Percentiles rank a stretch among this genome's conserved stretches.
Conservation (phyloP, 2,329 filamentous ascomycete species). For the Penicillium verrucosum region DNA sequence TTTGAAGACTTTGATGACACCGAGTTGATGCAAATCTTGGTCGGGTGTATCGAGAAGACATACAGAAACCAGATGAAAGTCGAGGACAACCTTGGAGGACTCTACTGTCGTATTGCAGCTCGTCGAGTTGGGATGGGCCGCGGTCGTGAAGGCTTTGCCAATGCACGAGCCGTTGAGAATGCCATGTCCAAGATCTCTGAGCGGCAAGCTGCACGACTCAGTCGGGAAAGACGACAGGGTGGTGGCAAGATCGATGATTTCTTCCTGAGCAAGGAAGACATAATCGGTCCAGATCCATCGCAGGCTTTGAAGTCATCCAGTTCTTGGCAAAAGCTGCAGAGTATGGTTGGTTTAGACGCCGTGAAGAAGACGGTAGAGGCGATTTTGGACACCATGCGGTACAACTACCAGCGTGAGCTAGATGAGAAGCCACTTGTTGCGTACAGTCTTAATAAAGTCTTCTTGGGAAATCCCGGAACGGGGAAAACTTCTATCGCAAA, state of each 20-base stretch:
- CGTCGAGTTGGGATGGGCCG: constrained; percentile 61
- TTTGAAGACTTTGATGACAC: constrained; percentile 68
- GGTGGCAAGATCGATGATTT: constrained; percentile 53
- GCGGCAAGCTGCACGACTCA: constrained; percentile 59
- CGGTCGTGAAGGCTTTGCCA: constrained; percentile 67
- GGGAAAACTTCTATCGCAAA: constrained; percentile 75
- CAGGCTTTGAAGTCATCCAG: constrained; percentile 50
- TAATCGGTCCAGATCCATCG: constrained; percentile 67
- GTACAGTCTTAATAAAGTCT: constrained; percentile 65
- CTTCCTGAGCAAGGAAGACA: constrained; percentile 61
- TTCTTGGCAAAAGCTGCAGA: constrained; percentile 58
- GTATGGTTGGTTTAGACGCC: constrained; percentile 56
- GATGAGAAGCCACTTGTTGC: constrained; percentile 57
- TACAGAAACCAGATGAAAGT: constrained; percentile 57
- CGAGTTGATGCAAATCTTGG: constrained; percentile 63
- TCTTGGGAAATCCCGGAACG: constrained; percentile 69
- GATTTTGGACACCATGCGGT: constrained; percentile 59
- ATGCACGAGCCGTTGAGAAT: constrained; percentile 68
- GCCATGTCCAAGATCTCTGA: constrained; percentile 51
- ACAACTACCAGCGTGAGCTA: constrained; percentile 66
- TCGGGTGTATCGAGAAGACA: constrained; percentile 52
- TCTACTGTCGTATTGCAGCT: constrained; percentile 63
- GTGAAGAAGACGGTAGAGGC: constrained; percentile 62
- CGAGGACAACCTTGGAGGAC: constrained; percentile 56
- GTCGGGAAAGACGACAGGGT: constrained; percentile 44